Evolutionary conservation across 2,329 filamentous ascomycete genomes (phyloP), one percentile per base, ranked within the genome.

Genomic region (Ophiostoma sp.): DNA sequence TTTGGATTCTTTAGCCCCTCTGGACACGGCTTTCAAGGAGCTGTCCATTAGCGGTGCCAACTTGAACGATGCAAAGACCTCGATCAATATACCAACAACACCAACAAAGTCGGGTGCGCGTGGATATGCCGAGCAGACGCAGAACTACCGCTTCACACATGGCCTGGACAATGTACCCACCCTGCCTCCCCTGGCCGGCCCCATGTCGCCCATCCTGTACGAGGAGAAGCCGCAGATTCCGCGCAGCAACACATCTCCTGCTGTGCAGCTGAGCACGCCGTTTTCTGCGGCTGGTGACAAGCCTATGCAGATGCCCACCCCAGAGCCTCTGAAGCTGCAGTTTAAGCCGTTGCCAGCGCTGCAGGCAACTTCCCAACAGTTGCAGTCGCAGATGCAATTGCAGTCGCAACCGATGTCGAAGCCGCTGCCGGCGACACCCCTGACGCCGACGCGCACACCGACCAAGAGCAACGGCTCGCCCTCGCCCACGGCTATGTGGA

Each of bases 401-500:
- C 55, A 60, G 52, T 58, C 44, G 40, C 52, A 64, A 55, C 64
- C 55, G 16, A 64, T 38, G 38, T 45, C 45, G 12, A 55, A 65
- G 18, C 47, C 64, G 9, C 62, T 64, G n/a, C 55, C 55, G 2
- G 38, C 45, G 5, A 44, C 65, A 2, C 60, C 70, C 1, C 14
- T 49, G 60, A 69, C 66, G 6, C 67, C 70, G 1, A 68, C 58
- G 1, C 69, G 64, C 27, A 72, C 68, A 0, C 67, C 69, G 5
- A 67, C 68, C 8, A 70, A 68, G 9, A 11, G 27, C 3, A 65
- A 6, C 27, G 41, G 60, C 0, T 45, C 63, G 1, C 40, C 67
- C 5, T 40, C 58, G 3, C 40, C 67, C 11, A 40, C 47, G 11
- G 27, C 27, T 27, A 2, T 65, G 16, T 82, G 81, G 80, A 77